These are phyloP conservation scores for Circinella minor DNA, from an alignment of 371 early-diverging fungal species.

Conservation along the genomic window DNA sequence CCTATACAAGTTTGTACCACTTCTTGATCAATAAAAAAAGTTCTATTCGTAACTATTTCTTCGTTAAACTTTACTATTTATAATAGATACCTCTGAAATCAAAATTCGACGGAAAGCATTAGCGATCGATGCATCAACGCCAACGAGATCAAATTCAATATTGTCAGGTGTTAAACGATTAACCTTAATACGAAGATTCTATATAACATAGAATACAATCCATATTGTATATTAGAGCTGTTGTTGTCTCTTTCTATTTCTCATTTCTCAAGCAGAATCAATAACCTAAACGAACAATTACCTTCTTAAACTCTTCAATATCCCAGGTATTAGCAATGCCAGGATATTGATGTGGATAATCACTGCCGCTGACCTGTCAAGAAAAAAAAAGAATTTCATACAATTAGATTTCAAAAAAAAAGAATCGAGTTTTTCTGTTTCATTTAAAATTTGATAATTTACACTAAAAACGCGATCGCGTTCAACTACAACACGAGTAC, in stretches of 20 bases:
- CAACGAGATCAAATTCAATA: constrained; percentile 96
- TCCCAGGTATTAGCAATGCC: constrained; percentile 59
- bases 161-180: constrained; percentile 67
- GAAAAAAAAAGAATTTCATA: neutral
- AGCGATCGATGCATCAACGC: constrained; percentile 93
- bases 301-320: constrained; percentile 69
- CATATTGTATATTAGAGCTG: too few relatives aligned
- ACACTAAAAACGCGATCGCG: constrained; percentile 66
- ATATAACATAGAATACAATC: neutral
- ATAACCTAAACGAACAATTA: constrained; percentile 18
- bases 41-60: neutral
- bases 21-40: too few relatives aligned
- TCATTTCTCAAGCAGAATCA: too few relatives aligned
- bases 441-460: constrained; percentile 20
- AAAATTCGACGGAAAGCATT: constrained; percentile 96
- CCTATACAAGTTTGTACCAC: constrained; percentile 38
- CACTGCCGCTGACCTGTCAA: constrained; percentile 64
- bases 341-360: constrained; percentile 69
- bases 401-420: too few relatives aligned
- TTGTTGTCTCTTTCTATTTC: neutral
- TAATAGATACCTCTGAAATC: constrained; percentile 82
- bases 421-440: neutral
- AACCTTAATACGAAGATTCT: constrained; percentile 75
- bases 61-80: neutral
- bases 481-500: constrained; percentile 62